Base-by-base conservation (phyloP, 768 basidiomycete genomes). In the Lactarius sanguifluus region DNA sequence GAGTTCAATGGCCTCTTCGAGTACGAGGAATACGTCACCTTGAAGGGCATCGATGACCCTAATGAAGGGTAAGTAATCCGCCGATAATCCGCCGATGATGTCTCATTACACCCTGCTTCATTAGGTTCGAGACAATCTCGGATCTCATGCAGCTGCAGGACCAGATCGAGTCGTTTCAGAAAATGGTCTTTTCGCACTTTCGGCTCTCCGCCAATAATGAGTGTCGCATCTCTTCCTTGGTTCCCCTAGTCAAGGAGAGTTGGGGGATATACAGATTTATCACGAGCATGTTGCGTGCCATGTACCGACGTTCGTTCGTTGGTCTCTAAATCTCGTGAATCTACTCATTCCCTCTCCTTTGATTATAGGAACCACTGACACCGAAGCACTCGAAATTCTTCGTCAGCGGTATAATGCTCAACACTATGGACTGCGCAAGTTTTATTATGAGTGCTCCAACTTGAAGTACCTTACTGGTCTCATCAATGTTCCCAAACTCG, bases 201-300 rank as follows among this genome's bases (percentile, higher is more conserved):
- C 83, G 88, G 62, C 86, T 90, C 68, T 94, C 94, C 20, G 81
- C 87, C 57, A 98, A 97, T 75, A 99, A 99, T 70, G 97, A 99
- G 78, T 97, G 96, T 76, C 89, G 96, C 34, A 99, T 99, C 67
- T 96, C 96, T 40, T 82, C 97, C 2, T 80, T 99, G 57, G 97
- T 99, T 2, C 96, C 97, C 28, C 83, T 98, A 15, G 97, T 99
- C 62, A 99, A 99, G 78, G 97, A 99, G 78, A 96, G 94, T 72
- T 99, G 96, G 88, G 96, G 96, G 43, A 99, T 99, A 65, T 99
- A 99, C 78, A 86, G 94, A 56, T 99, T 98, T 79, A 96, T 98
- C 75, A 98, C 96, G 12, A 96, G 93, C 79, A 99, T 99, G 97
- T 80, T 98, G 75, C 84, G 97, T 30, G 97, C 97, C 1, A 92